Percentiles rank a stretch among this genome's conserved stretches.
Conservation (phyloP, 163 green algal species). For the Scenedesmus sp. region DNA sequence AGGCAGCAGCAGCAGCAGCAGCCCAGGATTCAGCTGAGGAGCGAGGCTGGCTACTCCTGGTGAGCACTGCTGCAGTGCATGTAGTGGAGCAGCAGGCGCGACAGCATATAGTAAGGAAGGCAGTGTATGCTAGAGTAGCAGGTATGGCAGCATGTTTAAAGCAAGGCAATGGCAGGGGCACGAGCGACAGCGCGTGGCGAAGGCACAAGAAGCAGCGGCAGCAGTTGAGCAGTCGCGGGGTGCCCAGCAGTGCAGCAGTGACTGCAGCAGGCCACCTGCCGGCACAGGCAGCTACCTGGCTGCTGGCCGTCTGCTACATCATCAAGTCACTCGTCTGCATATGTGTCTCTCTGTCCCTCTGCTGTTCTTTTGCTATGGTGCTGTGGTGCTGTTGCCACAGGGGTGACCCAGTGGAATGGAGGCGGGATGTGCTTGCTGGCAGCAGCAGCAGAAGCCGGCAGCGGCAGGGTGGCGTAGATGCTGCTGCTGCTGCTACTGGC, state of each 20-base stretch:
- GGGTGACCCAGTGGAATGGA: slow-evolving; percentile 2
- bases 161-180: too few species aligned
- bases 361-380: background rate
- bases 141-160: background rate
- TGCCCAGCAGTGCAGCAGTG: too few species aligned
- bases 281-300: background rate
- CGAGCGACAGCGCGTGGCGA: too few species aligned
- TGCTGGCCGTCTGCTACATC: too few species aligned
- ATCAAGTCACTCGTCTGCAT: background rate
- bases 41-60: slow-evolving; percentile 12
- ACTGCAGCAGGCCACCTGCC: too few species aligned
- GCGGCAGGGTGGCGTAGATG: slow-evolving; percentile 3
- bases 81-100: background rate
- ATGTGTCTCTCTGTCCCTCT: background rate
- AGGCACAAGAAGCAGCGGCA: too few species aligned
- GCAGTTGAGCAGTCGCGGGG: too few species aligned
- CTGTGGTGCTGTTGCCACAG: background rate
- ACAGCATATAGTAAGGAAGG: too few species aligned
- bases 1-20: slow-evolving; percentile 8
- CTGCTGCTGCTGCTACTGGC: background rate
- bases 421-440: background rate
- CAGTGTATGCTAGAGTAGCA: background rate
- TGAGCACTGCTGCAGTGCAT: background rate
- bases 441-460: slow-evolving; percentile 22
- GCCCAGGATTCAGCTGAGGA: slow-evolving; percentile 17